Evolutionary conservation across 352 stramenopile genomes (phyloP).

Genomic region (Nothophytophthora sp.): DNA sequence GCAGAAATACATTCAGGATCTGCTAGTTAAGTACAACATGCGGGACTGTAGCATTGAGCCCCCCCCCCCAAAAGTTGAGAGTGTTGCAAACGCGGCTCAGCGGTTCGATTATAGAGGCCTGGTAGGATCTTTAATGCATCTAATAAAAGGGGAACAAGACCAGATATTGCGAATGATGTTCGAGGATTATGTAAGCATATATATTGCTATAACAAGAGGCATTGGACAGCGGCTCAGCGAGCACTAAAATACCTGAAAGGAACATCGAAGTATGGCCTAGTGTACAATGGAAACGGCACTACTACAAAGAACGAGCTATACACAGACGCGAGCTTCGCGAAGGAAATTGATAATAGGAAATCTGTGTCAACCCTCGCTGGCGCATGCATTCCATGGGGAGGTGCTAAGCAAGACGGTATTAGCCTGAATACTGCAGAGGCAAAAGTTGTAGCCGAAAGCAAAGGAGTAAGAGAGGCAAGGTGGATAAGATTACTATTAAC

Average conservation of each 20-base stretch:
- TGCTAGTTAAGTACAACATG: too few species aligned
- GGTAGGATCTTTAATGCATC: too few species aligned
- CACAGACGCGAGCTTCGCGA: constrained; percentile 8
- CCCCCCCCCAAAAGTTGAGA: too few species aligned
- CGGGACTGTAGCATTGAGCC: too few species aligned
- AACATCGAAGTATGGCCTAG: too few species aligned
- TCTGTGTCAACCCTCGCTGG: constrained; percentile 8
- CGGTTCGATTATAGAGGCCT: constrained; percentile 8
- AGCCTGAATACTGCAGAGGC: constrained; percentile 4
- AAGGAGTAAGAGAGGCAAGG: constrained; percentile 4
- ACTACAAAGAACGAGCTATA: constrained; percentile 8
- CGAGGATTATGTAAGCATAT: too few species aligned
- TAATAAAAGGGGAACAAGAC: too few species aligned
- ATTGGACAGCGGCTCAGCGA: too few species aligned
- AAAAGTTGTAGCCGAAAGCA: constrained; percentile 1
- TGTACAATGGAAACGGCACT: constrained; percentile 7
- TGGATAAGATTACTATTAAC: constrained; percentile 2
- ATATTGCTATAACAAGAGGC: too few species aligned
- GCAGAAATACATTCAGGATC: constrained; percentile 1
- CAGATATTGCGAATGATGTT: too few species aligned
- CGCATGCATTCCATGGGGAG: constrained; percentile 12
- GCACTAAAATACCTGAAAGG: too few species aligned
- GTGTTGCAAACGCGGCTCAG: too few species aligned
- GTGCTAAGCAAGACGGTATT: constrained; percentile 8
- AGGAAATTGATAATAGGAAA: constrained; percentile 5